These are phyloP conservation scores for Francoa sonchifolia DNA, from an alignment of 441 rosid species.

Conservation along the genomic window DNA sequence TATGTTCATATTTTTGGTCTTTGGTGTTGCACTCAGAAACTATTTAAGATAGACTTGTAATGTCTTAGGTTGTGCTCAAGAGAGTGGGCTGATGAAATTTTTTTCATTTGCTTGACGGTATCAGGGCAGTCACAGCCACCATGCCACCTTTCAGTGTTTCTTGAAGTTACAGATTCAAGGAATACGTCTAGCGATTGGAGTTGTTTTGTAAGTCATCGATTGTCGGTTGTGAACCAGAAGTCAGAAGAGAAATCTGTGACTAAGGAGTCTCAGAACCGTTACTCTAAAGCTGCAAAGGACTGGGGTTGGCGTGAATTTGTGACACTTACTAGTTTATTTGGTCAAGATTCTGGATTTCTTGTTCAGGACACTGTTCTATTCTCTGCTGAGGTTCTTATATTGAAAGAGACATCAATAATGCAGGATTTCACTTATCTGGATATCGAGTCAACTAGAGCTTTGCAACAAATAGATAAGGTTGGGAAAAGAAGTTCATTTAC, in stretches of 20 bases:
- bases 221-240: slow-evolving; percentile 89
- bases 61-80: slow-evolving; percentile 16
- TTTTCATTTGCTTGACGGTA: slow-evolving; percentile 40
- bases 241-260: slow-evolving; percentile 89
- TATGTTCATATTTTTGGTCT: not conserved
- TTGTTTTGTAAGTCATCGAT: slow-evolving; percentile 96
- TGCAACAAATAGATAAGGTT: slow-evolving; percentile 36
- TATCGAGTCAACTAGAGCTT: slow-evolving; percentile 30
- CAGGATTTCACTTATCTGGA: slow-evolving; percentile 63
- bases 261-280: slow-evolving; percentile 96
- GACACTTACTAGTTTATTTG: slow-evolving; percentile 94
- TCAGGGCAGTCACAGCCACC: slow-evolving; percentile 99
- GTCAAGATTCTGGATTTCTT: slow-evolving; percentile 98
- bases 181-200: slow-evolving; percentile 91
- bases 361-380: slow-evolving; percentile 87
- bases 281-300: slow-evolving; percentile 98
- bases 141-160: slow-evolving; percentile 98
- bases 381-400: slow-evolving; percentile 96
- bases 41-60: slow-evolving; percentile 12
- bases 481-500: slow-evolving; percentile 78
- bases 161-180: slow-evolving; percentile 96
- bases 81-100: slow-evolving; percentile 29
- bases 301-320: slow-evolving; percentile 99
- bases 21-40: not conserved
- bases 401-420: slow-evolving; percentile 80